Percentiles rank a stretch among this genome's conserved stretches.
Conservation (phyloP, 2,329 filamentous ascomycete genomes). For the Cadophora malorum region DNA sequence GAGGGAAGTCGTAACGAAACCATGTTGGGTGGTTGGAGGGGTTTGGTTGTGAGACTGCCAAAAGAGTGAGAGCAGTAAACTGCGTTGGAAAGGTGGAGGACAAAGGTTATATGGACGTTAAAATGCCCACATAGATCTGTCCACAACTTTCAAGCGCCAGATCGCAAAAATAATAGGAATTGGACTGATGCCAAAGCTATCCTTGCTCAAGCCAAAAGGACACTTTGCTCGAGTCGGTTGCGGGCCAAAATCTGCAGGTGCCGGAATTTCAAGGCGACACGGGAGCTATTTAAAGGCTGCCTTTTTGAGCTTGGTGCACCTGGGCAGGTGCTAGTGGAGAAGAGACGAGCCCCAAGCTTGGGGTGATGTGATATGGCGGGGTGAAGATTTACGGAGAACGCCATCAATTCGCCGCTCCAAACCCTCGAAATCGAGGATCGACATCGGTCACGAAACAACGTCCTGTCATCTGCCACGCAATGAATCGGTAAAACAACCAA, state of each 20-base stretch:
- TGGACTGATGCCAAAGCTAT: slow-evolving; percentile 29
- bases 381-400: background rate
- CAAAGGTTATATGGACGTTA: slow-evolving; percentile 38
- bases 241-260: background rate
- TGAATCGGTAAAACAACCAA: slow-evolving; percentile 4
- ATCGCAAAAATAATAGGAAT: slow-evolving; percentile 31
- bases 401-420: background rate
- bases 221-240: too few relatives aligned
- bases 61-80: slow-evolving; percentile 41
- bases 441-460: background rate
- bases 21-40: slow-evolving; percentile 38
- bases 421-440: background rate
- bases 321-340: background rate
- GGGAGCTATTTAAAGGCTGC: slow-evolving; percentile 15
- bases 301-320: background rate
- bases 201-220: slow-evolving; percentile 40
- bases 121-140: slow-evolving; percentile 42
- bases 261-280: background rate
- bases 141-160: slow-evolving; percentile 38
- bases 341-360: background rate
- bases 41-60: slow-evolving; percentile 34
- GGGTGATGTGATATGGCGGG: too few relatives aligned
- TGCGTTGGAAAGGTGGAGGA: slow-evolving; percentile 20
- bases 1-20: slow-evolving; percentile 31
- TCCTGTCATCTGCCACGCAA: slow-evolving; percentile 22